These are phyloP conservation scores for Yueomyces sinensis DNA, from an alignment of 805 yeast species.

Conservation along the genomic window DNA sequence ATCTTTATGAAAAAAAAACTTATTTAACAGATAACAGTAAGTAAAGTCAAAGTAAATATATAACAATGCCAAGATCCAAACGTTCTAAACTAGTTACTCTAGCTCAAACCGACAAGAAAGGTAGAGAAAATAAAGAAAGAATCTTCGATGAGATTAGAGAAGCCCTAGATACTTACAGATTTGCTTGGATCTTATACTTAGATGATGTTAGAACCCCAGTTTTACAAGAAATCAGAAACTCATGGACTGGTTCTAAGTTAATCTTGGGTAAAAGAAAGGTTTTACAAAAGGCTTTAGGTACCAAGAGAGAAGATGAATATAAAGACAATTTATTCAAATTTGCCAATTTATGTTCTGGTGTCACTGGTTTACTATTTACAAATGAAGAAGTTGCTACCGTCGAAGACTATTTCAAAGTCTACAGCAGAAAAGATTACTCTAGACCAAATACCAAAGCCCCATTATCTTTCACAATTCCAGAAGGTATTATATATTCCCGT, in stretches of 20 bases:
- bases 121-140: slow-evolving; percentile 81
- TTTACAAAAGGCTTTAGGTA: slow-evolving; percentile 84
- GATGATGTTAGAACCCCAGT: slow-evolving; percentile 95
- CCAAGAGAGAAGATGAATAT: slow-evolving; percentile 78
- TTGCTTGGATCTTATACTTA: slow-evolving; percentile 73
- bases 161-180: slow-evolving; percentile 62
- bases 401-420: slow-evolving; percentile 71
- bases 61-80: slow-evolving; percentile 83
- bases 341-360: slow-evolving; percentile 53
- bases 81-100: slow-evolving; percentile 92
- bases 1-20: no score
- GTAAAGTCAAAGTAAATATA: no score
- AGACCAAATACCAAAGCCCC: slow-evolving; percentile 84
- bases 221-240: slow-evolving; percentile 80
- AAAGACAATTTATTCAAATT: slow-evolving; percentile 69
- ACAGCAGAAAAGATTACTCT: slow-evolving; percentile 68
- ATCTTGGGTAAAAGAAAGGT: slow-evolving; percentile 89
- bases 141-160: slow-evolving; percentile 84
- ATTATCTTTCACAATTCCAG: slow-evolving; percentile 73
- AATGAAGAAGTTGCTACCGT: slow-evolving; percentile 83
- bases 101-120: slow-evolving; percentile 94
- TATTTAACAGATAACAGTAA: no score
- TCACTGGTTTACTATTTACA: slow-evolving; percentile 80
- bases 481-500: slow-evolving; percentile 83
- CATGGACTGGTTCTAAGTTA: slow-evolving; percentile 85